Conservation (phyloP, 805 yeast genomes). For the Lipomyces mesembrius region DNA sequence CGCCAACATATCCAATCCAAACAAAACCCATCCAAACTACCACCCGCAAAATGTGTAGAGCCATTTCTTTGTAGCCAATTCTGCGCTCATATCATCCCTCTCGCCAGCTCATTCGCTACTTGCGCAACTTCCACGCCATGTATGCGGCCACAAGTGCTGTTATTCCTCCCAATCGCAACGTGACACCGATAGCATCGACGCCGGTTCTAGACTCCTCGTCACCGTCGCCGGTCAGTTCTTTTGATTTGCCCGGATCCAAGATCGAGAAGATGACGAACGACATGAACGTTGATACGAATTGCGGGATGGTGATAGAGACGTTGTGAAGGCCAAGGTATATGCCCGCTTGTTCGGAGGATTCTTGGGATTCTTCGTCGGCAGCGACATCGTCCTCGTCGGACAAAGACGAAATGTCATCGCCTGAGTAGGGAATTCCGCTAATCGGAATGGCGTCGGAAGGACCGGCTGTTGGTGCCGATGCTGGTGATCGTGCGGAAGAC, state of each 20-base stretch:
- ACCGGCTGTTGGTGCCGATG: not conserved
- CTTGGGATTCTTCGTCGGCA: constrained; percentile 12
- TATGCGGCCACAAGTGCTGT: constrained; percentile 46
- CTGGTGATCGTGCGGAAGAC: not conserved
- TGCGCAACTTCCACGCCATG: constrained; percentile 33
- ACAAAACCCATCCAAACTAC: too few species aligned
- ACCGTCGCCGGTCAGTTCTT: constrained; percentile 34
- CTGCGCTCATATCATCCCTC: not conserved
- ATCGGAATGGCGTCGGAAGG: constrained; percentile 6
- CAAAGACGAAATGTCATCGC: not conserved
- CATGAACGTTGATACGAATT: constrained; percentile 48
- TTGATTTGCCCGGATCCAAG: constrained; percentile 35
- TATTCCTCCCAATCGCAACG: constrained; percentile 48
- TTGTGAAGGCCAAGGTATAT: constrained; percentile 50
- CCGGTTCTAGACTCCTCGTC: constrained; percentile 41
- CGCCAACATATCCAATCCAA: too few species aligned
- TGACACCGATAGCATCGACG: constrained; percentile 47
- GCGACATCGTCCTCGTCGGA: constrained; percentile 22
- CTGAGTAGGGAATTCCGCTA: not conserved
- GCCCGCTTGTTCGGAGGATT: constrained; percentile 44
- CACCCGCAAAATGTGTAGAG: not conserved
- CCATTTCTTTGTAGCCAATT: not conserved
- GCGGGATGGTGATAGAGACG: constrained; percentile 49
- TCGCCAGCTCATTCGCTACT: not conserved
- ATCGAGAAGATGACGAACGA: constrained; percentile 47